These are phyloP conservation scores for Termitomyces bulborhizus DNA, from an alignment of 768 basidiomycete genomes.

Conservation along the genomic window DNA sequence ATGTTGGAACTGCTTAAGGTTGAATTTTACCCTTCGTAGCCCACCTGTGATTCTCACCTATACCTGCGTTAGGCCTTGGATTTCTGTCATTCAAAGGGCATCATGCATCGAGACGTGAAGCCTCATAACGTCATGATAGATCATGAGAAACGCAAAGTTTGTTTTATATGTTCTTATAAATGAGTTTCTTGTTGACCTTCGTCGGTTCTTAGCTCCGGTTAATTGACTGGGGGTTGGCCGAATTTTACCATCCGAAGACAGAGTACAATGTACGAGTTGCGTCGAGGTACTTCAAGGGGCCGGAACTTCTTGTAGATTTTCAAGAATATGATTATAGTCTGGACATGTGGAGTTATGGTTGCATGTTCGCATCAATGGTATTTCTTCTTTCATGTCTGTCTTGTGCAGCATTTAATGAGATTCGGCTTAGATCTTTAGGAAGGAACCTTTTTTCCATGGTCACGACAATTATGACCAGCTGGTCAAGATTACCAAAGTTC, in stretches of 20 bases:
- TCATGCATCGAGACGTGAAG: slow-evolving; percentile 98
- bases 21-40: slow-evolving; percentile 9
- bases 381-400: slow-evolving; percentile 5
- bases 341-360: slow-evolving; percentile 99
- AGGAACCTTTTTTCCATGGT: slow-evolving; percentile 99
- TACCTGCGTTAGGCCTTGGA: slow-evolving; percentile 67
- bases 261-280: slow-evolving; percentile 99
- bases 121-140: slow-evolving; percentile 99
- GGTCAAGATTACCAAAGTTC: slow-evolving; percentile 96
- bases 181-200: slow-evolving; percentile 3
- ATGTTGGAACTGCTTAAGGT: slow-evolving; percentile 96
- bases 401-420: slow-evolving; percentile 7
- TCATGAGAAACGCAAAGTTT: slow-evolving; percentile 90
- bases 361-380: slow-evolving; percentile 99
- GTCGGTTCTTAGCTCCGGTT: slow-evolving; percentile 66
- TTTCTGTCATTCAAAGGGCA: slow-evolving; percentile 97
- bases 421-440: slow-evolving; percentile 82
- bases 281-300: slow-evolving; percentile 96
- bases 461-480: slow-evolving; percentile 99
- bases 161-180: slow-evolving; percentile 11
- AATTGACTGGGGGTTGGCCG: slow-evolving; percentile 98
- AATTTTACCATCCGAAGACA: slow-evolving; percentile 97
- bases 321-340: slow-evolving; percentile 98
- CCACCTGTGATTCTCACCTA: slow-evolving; percentile 6
- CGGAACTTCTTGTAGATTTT: slow-evolving; percentile 94